Evolutionary conservation across 306 rosid genomes (phyloP).

Genomic region (Purshia tridentata): DNA sequence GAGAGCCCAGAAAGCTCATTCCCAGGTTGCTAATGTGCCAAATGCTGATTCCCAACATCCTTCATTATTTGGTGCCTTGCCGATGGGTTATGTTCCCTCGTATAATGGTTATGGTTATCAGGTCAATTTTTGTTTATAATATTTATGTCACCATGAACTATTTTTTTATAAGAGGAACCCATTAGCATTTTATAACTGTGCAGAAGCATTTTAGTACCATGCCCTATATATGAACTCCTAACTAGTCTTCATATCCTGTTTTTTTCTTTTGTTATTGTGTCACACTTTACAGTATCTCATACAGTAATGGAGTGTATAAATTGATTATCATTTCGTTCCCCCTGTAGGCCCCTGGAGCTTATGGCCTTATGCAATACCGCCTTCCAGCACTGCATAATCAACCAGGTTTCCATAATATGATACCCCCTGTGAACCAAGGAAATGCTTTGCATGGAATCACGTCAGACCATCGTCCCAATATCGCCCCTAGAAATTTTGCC

Average conservation of each 20-base stretch:
- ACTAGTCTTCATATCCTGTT: not conserved
- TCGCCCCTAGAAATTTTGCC: constrained; percentile 69
- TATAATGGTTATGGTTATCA: constrained; percentile 96
- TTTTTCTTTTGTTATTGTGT: not conserved
- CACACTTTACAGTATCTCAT: not conserved
- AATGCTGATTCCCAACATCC: constrained; percentile 79
- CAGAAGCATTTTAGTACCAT: not conserved
- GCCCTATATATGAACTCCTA: not conserved
- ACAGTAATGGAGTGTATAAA: constrained; percentile 14
- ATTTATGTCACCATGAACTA: not conserved
- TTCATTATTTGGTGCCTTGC: constrained; percentile 88
- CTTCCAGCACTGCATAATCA: constrained; percentile 89
- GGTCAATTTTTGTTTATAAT: constrained; percentile 43
- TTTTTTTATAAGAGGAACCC: constrained; percentile 1
- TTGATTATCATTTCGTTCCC: constrained; percentile 29
- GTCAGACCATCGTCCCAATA: constrained; percentile 64
- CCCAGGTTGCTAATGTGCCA: constrained; percentile 64
- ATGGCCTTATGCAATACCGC: constrained; percentile 88
- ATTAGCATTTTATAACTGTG: constrained; percentile 9
- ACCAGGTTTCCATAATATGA: constrained; percentile 84
- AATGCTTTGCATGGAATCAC: constrained; percentile 56
- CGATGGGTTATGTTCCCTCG: constrained; percentile 81
- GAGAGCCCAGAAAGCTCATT: constrained; percentile 92
- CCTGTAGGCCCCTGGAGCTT: constrained; percentile 75
- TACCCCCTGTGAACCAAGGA: constrained; percentile 82